A percentile compares a stretch with the other conserved stretches of the same genome.
phyloP scores from a whole-genome alignment of 2,329 filamentous ascomycete genomes.

The Eutypa lata region DNA sequence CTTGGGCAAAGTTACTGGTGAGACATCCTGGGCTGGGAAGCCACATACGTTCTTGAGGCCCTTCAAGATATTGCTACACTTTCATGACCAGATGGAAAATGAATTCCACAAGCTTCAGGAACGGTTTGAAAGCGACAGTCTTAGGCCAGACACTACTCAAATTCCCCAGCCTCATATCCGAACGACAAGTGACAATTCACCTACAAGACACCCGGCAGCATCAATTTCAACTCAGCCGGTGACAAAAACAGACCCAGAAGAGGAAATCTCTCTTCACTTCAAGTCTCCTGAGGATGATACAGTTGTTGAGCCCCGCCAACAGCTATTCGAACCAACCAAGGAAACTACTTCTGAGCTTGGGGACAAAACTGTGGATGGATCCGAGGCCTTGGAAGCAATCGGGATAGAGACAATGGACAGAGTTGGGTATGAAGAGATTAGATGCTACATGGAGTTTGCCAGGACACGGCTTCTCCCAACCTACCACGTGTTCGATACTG shows the following conservation, averaged over 20 bases:
- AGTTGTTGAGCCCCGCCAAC: no score
- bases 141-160: no score
- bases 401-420: not conserved
- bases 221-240: no score
- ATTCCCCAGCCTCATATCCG: not conserved
- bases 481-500: not conserved
- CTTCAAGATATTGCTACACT: not conserved
- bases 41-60: not conserved
- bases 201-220: no score
- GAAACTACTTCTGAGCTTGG: no score
- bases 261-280: no score
- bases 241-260: no score
- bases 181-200: no score
- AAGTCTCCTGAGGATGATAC: no score
- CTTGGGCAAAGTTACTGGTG: not conserved
- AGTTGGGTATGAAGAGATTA: not conserved
- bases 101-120: not conserved
- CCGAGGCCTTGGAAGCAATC: no score
- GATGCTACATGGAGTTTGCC: not conserved
- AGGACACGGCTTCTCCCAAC: not conserved
- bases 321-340: no score
- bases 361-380: no score
- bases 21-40: not conserved
- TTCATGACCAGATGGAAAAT: not conserved
- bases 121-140: not conserved